Conservation (phyloP, 2,329 filamentous ascomycete genomes). For the Scopulariopsis brevicaulis region DNA sequence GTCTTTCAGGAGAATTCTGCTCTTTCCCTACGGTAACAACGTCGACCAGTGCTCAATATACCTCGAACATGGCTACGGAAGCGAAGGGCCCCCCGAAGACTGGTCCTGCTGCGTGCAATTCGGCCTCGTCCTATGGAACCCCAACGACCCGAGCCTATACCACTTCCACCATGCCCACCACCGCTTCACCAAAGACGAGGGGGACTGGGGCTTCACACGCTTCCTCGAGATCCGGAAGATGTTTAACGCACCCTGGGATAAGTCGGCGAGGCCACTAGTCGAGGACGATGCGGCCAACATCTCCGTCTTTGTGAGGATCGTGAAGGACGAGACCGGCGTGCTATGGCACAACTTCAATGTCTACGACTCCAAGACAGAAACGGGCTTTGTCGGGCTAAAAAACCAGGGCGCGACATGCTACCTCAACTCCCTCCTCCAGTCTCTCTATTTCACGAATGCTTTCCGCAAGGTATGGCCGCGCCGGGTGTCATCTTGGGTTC, state of each 20-base stretch:
- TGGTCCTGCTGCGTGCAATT: conserved; percentile 98
- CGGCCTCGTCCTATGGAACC: conserved; percentile 86
- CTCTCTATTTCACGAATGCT: conserved; percentile 77
- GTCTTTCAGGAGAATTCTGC: conserved; percentile 67
- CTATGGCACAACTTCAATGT: conserved; percentile 86
- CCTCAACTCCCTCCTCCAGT: conserved; percentile 74
- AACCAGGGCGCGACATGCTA: conserved; percentile 95
- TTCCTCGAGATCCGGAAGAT: conserved; percentile 83
- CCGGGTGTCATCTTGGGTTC: too few species aligned
- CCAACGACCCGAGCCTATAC: conserved; percentile 79
- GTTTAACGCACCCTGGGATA: conserved; percentile 69
- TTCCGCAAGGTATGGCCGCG: conserved; percentile 69
- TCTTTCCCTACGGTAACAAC: conserved; percentile 93
- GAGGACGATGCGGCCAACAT: conserved; percentile 70
- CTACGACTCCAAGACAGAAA: conserved; percentile 99
- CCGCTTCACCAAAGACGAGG: conserved; percentile 90
- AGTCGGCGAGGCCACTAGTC: conserved; percentile 55
- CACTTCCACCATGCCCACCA: conserved; percentile 79
- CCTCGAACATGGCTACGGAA: conserved; percentile 84
- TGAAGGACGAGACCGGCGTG: conserved; percentile 81
- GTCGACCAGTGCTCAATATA: conserved; percentile 92
- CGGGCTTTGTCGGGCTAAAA: conserved; percentile 89
- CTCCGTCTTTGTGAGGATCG: conserved; percentile 70
- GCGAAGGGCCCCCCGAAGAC: conserved; percentile 66
- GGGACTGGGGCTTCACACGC: conserved; percentile 97